phyloP scores from a whole-genome alignment of 2,329 filamentous ascomycete species.

The Ascocoryne sarcoides region DNA sequence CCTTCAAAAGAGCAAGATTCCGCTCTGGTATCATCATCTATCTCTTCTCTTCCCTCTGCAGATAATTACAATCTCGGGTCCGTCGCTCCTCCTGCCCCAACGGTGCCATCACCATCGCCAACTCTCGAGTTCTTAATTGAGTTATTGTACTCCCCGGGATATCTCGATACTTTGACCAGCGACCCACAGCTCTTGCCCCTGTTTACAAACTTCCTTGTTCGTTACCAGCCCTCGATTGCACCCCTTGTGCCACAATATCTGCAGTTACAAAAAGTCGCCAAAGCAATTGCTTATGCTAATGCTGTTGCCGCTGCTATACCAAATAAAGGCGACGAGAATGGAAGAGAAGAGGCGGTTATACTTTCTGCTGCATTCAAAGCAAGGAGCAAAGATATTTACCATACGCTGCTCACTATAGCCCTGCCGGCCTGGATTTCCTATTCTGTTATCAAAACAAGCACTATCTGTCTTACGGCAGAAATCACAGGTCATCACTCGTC shows the following conservation, averaged over 20 bases:
- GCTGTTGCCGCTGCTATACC: slow-evolving; percentile 31
- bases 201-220: slow-evolving; percentile 9
- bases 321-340: too few relatives aligned
- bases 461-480: slow-evolving; percentile 4
- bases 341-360: slow-evolving; percentile 1
- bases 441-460: slow-evolving; percentile 24
- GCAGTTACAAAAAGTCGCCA: slow-evolving; percentile 12
- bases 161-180: slow-evolving; percentile 5
- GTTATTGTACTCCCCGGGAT: slow-evolving; percentile 6
- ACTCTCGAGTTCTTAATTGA: slow-evolving; percentile 3
- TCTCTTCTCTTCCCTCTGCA: not conserved
- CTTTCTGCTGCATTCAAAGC: slow-evolving; percentile 36
- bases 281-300: slow-evolving; percentile 12
- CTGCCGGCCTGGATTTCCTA: slow-evolving; percentile 63
- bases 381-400: slow-evolving; percentile 53
- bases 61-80: slow-evolving; percentile 6
- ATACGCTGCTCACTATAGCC: slow-evolving; percentile 53
- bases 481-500: slow-evolving; percentile 6
- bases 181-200: slow-evolving; percentile 5
- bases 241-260: slow-evolving; percentile 8
- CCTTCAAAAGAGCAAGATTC: not conserved
- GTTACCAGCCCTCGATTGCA: slow-evolving; percentile 8
- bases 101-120: not conserved
- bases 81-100: slow-evolving; percentile 2
- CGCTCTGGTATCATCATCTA: not conserved